Base-by-base conservation (phyloP, 1,284 basidiomycete genomes). In the Tilletia horrida region DNA sequence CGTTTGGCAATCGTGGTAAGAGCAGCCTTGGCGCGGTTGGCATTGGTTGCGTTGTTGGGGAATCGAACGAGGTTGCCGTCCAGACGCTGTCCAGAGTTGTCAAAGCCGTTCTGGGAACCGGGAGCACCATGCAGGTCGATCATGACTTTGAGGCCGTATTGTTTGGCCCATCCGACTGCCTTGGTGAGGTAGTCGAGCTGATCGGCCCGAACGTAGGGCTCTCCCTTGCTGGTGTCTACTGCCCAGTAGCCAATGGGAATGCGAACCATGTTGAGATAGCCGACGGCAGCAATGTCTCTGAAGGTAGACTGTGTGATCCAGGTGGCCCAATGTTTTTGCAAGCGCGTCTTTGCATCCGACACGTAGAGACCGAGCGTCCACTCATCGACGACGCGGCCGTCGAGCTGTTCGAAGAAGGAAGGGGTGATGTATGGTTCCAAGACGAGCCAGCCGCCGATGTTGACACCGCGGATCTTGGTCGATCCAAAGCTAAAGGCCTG, bases 211-310 rank as follows among this genome's bases (percentile, higher is more conserved):
- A 92, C 87, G 83, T 88, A 96, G 0, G 92, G 92, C 77, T 95
- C 92, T 9, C 89, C 91, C 3, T 84, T 84, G 18, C 86, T 86
- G 25, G 91, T 87, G 65, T 93, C 90, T 73, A 91, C 92, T 1
- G 93, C 93, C 93, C 93, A 96, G 82, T 89, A 92, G 25, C 91
- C 91, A 71, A 96, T 90, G 2, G 93, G 93, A 47, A 96, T 83
- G 45, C 93, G 16, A 66, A 67, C 13, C 71, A 71, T 44, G 59
- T 69, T 92, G 64, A 92, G 83, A 29, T 59, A 59, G 9, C 89
- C 89, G 18, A 90, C 90, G 63, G 86, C 87, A 63, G 88, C 87
- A 66, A 92, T 92, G 65, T 84, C 86, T 47, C 82, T 82, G 75
- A 93, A 89, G 81, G 93, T 91, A 27, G 83, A 76, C 79, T 92